A percentile compares a stretch with the other conserved stretches of the same genome.
phyloP scores from a whole-genome alignment of 129 eudicot genomes.

The Lonicera japonica region DNA sequence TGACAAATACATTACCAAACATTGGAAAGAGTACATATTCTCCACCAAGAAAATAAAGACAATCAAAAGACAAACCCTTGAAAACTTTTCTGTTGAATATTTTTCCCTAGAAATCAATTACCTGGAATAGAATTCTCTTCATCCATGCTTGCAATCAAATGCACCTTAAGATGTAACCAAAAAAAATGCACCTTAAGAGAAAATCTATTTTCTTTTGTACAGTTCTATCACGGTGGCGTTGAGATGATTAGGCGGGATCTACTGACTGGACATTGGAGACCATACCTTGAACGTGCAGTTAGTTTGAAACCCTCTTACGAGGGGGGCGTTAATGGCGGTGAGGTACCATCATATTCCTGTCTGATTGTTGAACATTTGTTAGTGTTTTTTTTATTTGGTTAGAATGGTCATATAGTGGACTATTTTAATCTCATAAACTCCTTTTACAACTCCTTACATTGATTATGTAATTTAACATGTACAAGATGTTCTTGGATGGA shows the following conservation, averaged over 20 bases:
- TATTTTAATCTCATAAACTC: background rate
- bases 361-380: background rate
- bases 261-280: conserved; percentile 93
- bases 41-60: too few species aligned
- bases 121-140: too few species aligned
- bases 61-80: too few species aligned
- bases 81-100: too few species aligned
- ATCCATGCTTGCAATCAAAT: too few species aligned
- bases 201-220: background rate
- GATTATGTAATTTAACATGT: background rate
- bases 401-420: background rate
- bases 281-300: conserved; percentile 84
- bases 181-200: background rate
- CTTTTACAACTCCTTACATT: background rate
- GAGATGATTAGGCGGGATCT: conserved; percentile 99
- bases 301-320: conserved; percentile 82
- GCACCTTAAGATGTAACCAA: too few species aligned
- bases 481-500: too few species aligned
- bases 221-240: conserved; percentile 93
- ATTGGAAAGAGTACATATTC: too few species aligned
- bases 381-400: background rate
- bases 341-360: conserved; percentile 41
- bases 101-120: too few species aligned
- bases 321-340: conserved; percentile 93
- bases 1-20: too few species aligned